Conservation (phyloP, 2,329 filamentous ascomycete species). For the Aaosphaeria pasadenensis region DNA sequence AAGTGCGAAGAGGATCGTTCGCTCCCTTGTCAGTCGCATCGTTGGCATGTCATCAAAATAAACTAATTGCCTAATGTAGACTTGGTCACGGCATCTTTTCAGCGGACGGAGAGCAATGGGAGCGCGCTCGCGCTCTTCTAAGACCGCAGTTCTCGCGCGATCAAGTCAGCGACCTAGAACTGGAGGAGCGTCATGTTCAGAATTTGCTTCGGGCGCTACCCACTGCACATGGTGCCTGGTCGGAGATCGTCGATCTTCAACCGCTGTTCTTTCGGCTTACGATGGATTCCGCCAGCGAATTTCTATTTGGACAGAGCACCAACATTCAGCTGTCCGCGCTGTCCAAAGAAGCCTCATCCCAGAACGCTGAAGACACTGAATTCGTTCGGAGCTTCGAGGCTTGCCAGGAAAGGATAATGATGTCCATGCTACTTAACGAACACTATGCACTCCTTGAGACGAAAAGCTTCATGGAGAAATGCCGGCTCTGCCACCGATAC, state of each 20-base stretch:
- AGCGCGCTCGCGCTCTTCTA: conserved; percentile 30
- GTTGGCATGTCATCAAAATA: not conserved
- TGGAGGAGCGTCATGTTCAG: conserved; percentile 27
- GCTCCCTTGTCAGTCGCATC: not conserved
- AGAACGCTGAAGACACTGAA: conserved; percentile 4
- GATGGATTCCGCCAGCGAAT: conserved; percentile 35
- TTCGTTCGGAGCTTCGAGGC: not conserved
- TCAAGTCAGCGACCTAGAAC: conserved; percentile 30
- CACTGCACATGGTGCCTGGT: conserved; percentile 18
- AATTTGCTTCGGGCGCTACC: conserved; percentile 29
- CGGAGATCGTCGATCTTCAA: conserved; percentile 30
- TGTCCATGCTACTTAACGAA: not conserved
- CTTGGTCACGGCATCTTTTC: conserved; percentile 13
- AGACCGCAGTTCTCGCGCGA: conserved; percentile 34
- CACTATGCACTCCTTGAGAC: not conserved
- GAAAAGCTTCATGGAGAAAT: not conserved
- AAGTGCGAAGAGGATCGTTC: conserved; percentile 24
- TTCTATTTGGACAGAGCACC: conserved; percentile 37
- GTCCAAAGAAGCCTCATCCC: conserved; percentile 13
- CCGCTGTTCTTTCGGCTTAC: conserved; percentile 40
- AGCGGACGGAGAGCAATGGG: conserved; percentile 29
- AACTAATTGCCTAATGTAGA: too few relatives aligned
- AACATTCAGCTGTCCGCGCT: conserved; percentile 21
- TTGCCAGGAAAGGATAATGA: not conserved
- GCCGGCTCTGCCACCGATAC: not conserved